A percentile compares a stretch with the other conserved stretches of the same genome.
Conservation (phyloP, 257 asterid genomes). For the Penstemon newberryi region DNA sequence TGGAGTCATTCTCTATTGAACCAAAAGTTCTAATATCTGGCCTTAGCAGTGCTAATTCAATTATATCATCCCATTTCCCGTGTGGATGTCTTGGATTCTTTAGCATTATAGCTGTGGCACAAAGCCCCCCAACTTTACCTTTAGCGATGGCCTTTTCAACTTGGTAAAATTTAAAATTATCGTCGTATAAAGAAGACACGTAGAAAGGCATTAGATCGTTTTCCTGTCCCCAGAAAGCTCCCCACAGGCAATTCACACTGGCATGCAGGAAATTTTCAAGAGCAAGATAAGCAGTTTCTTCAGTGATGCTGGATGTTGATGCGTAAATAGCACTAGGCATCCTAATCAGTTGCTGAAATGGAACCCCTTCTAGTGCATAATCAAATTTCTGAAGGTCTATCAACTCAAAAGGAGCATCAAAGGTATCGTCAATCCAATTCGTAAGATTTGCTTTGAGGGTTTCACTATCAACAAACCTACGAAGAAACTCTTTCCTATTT, state of each 20-base stretch:
- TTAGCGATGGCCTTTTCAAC: conserved; percentile 85
- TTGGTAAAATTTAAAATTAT: conserved; percentile 72
- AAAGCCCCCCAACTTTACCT: conserved; percentile 72
- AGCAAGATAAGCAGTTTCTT: conserved; percentile 83
- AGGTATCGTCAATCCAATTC: conserved; percentile 61
- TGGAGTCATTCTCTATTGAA: conserved; percentile 40
- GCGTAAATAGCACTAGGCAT: conserved; percentile 89
- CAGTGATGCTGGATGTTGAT: conserved; percentile 62
- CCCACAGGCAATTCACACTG: conserved; percentile 78
- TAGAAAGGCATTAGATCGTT: conserved; percentile 72
- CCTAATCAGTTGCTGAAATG: conserved; percentile 83
- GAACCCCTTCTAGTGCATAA: conserved; percentile 87
- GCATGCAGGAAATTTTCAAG: conserved; percentile 92
- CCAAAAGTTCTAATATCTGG: conserved; percentile 58
- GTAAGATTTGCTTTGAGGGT: conserved; percentile 48
- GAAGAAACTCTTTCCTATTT: conserved; percentile 78
- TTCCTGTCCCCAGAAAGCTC: conserved; percentile 83
- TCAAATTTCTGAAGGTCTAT: conserved; percentile 94
- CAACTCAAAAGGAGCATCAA: conserved; percentile 85
- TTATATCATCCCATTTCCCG: conserved; percentile 95
- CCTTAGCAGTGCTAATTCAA: conserved; percentile 77
- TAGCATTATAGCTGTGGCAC: conserved; percentile 89
- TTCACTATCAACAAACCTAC: conserved; percentile 73
- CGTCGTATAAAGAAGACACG: conserved; percentile 60
- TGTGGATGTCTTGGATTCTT: conserved; percentile 96